Conservation (phyloP, 805 yeast genomes). For the Yamadazyma tumulicola region DNA sequence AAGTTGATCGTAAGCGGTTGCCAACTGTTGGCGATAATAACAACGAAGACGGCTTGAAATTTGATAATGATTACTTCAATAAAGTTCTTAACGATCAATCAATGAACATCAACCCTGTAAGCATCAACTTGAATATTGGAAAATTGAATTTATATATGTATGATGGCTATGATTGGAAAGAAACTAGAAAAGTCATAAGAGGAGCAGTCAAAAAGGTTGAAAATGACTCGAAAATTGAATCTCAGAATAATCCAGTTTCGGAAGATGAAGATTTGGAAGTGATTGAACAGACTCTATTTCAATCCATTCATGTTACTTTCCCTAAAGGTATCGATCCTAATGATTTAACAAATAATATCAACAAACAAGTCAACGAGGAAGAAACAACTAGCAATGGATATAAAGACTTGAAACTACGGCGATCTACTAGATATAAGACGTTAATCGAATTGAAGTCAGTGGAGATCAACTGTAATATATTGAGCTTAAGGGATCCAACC, state of each 20-base stretch:
- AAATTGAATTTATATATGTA: conserved; percentile 49
- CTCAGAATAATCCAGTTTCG: conserved; percentile 5
- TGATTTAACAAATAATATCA: conserved; percentile 50
- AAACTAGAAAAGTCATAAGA: conserved; percentile 63
- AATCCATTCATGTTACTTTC: conserved; percentile 71
- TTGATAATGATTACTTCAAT: conserved; percentile 10
- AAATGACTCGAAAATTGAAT: conserved; percentile 3
- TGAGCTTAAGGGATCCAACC: conserved; percentile 46
- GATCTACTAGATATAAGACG: conserved; percentile 63
- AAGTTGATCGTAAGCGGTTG: no score
- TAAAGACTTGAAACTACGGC: conserved; percentile 53
- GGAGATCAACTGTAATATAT: conserved; percentile 43
- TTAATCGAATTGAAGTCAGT: conserved; percentile 54
- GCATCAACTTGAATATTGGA: conserved; percentile 31
- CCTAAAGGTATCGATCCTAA: conserved; percentile 47
- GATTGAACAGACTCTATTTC: conserved; percentile 65
- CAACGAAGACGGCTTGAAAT: not conserved
- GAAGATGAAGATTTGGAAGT: conserved; percentile 18
- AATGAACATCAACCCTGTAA: conserved; percentile 8
- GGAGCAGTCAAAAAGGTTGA: conserved; percentile 66
- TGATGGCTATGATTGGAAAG: conserved; percentile 93
- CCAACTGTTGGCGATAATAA: not conserved
- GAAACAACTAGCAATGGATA: conserved; percentile 15
- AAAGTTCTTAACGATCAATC: conserved; percentile 1
- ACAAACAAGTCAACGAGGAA: conserved; percentile 35